phyloP scores from a whole-genome alignment of 176 grass and related monocot genomes.

The Phyllostachys edulis region DNA sequence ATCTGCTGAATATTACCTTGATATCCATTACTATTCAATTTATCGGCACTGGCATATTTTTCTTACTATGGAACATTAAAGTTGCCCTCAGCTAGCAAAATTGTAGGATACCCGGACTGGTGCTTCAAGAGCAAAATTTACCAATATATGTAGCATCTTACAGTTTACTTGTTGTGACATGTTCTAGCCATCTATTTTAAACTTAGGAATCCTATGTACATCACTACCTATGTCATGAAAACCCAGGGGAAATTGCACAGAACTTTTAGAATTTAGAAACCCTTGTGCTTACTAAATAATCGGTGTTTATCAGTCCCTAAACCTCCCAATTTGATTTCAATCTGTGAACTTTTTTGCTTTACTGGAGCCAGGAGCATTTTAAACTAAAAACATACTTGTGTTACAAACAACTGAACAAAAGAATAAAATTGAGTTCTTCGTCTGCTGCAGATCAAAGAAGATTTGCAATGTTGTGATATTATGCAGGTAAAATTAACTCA shows the following conservation, averaged over 20 bases:
- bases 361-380: background rate
- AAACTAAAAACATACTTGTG: background rate
- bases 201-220: too few species aligned
- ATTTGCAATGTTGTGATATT: background rate
- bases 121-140: background rate
- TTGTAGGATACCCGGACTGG: background rate
- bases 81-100: background rate
- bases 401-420: background rate
- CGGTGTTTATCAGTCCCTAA: background rate
- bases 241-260: background rate
- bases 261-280: background rate
- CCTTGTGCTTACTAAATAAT: background rate
- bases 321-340: background rate
- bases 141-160: background rate
- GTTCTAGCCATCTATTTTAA: too few species aligned
- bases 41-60: too few species aligned
- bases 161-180: background rate
- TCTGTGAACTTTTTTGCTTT: background rate
- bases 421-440: background rate
- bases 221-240: too few species aligned
- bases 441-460: background rate
- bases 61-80: too few species aligned
- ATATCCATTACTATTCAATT: too few species aligned
- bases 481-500: background rate
- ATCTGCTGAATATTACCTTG: too few species aligned